Percentiles rank a stretch among this genome's conserved stretches.
Conservation (phyloP, 2,329 filamentous ascomycete species). For the Stemphylium beticola region DNA sequence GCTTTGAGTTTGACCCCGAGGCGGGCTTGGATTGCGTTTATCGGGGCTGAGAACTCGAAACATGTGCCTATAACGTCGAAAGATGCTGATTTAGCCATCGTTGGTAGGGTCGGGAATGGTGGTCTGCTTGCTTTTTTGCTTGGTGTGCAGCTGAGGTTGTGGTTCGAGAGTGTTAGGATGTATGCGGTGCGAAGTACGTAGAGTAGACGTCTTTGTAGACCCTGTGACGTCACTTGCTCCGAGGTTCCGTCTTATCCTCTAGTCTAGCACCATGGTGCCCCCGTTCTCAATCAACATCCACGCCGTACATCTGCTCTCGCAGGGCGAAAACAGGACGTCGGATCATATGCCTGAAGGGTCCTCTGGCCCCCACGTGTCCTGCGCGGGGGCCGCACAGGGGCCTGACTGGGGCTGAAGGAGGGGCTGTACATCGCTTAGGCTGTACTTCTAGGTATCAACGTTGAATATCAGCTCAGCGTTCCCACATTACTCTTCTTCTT, state of each 20-base stretch:
- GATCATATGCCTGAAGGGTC: constrained; percentile 1
- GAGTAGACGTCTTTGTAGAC: constrained; percentile 1
- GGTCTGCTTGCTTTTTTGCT: neutral
- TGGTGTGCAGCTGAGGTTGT: neutral
- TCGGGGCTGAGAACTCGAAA: constrained; percentile 28
- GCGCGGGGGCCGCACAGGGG: neutral
- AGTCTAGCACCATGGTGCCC: neutral
- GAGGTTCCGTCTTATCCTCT: neutral
- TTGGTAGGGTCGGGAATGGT: neutral
- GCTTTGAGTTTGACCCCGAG: constrained; percentile 22
- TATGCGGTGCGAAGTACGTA: neutral
- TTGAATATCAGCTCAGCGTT: constrained; percentile 9
- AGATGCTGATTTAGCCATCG: constrained; percentile 28
- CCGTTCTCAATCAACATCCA: neutral
- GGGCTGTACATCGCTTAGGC: constrained; percentile 5
- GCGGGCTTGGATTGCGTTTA: constrained; percentile 22
- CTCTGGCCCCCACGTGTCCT: constrained; percentile 8
- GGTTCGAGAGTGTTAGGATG: neutral
- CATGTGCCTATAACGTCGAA: constrained; percentile 39
- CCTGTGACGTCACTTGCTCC: constrained; percentile 11
- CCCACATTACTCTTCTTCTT: neutral
- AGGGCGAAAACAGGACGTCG: neutral
- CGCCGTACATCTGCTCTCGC: neutral
- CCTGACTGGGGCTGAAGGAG: neutral
- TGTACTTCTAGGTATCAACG: constrained; percentile 11